Evolutionary conservation across 1,284 basidiomycete species (phyloP).

Genomic region (Veloboletus limbatus): DNA sequence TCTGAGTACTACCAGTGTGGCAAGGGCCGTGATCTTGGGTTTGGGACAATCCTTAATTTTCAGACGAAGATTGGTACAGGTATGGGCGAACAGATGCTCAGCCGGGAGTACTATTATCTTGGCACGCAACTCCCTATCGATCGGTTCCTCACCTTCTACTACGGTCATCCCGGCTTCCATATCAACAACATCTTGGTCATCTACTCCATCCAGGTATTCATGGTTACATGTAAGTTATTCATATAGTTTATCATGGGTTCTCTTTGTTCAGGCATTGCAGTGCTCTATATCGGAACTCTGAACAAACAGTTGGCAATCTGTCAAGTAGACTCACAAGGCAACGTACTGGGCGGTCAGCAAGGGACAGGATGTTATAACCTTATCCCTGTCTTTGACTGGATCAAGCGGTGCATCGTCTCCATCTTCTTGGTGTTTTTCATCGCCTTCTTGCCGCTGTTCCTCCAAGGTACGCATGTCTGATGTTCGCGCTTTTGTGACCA

Average conservation of each 20-base stretch:
- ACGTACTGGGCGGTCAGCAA: conserved; percentile 73
- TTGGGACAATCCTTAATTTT: conserved; percentile 99
- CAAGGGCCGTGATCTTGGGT: conserved; percentile 98
- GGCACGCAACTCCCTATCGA: conserved; percentile 98
- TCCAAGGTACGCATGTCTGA: conserved; percentile 69
- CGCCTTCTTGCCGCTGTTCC: conserved; percentile 90
- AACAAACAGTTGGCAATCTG: conserved; percentile 90
- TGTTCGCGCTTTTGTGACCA: not conserved
- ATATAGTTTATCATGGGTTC: not conserved
- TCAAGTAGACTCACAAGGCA: conserved; percentile 76
- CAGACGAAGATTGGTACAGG: conserved; percentile 99
- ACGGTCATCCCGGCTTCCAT: conserved; percentile 99
- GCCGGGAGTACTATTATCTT: conserved; percentile 98
- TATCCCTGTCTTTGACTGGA: conserved; percentile 94
- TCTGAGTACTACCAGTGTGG: conserved; percentile 99
- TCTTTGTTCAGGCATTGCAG: conserved; percentile 37
- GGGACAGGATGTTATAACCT: conserved; percentile 86
- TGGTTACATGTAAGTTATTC: conserved; percentile 72
- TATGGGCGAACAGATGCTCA: conserved; percentile 99
- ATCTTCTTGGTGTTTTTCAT: conserved; percentile 98
- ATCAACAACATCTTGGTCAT: conserved; percentile 99
- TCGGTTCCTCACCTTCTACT: conserved; percentile 99
- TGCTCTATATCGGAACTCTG: conserved; percentile 90
- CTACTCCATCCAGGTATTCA: conserved; percentile 93
- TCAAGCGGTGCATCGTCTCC: conserved; percentile 90